Conservation (phyloP, 73 alveolate species). For the Urostyla sp. region DNA sequence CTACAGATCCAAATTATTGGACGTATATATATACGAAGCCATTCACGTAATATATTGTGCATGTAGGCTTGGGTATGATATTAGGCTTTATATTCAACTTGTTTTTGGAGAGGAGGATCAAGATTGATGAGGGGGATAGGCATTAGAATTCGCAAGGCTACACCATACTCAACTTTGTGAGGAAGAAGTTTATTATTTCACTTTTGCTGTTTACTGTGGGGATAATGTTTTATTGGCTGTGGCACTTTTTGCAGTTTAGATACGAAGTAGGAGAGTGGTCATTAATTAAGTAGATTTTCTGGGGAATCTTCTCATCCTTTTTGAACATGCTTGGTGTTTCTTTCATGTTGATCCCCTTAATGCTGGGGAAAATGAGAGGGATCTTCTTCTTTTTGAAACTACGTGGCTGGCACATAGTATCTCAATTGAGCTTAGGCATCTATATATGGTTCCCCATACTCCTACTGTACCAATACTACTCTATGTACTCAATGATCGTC, state of each 20-base stretch:
- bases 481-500: not conserved
- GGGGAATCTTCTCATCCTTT: not conserved
- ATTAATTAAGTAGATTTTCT: slow-evolving; percentile 1
- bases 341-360: slow-evolving; percentile 9
- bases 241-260: not conserved
- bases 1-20: slow-evolving; percentile 5
- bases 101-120: not conserved
- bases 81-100: slow-evolving; percentile 25
- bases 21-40: slow-evolving; percentile 21
- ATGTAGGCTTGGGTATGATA: slow-evolving; percentile 33
- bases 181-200: slow-evolving; percentile 11
- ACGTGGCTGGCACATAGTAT: not conserved
- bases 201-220: not conserved
- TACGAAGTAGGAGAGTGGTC: not conserved
- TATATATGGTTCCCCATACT: slow-evolving; percentile 44
- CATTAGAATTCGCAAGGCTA: slow-evolving; percentile 35
- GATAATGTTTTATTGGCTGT: not conserved
- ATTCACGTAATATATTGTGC: not conserved
- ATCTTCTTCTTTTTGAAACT: not conserved
- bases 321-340: not conserved
- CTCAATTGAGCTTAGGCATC: slow-evolving; percentile 44
- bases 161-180: slow-evolving; percentile 7
- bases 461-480: not conserved
- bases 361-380: slow-evolving; percentile 18
- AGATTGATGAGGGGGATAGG: slow-evolving; percentile 35